A percentile compares a stretch with the other conserved stretches of the same genome.
These are phyloP conservation scores for Crithidia bombi DNA, from an alignment of 208 protist genomes.

Conservation along the genomic window DNA sequence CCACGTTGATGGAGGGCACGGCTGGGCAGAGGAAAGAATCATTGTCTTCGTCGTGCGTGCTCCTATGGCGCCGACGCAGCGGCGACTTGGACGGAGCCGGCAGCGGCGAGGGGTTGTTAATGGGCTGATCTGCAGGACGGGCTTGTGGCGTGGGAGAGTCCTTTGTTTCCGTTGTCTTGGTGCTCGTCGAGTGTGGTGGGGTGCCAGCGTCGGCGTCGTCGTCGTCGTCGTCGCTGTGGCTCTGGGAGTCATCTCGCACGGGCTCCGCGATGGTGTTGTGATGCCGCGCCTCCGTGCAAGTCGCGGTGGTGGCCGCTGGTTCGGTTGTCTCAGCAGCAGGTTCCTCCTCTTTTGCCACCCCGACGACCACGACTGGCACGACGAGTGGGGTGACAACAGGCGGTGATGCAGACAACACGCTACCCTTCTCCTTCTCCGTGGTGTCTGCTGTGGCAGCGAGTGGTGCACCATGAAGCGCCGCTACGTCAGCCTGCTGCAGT, in stretches of 20 bases:
- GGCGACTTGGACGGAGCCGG: neutral
- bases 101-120: neutral
- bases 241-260: neutral
- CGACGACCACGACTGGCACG: no score
- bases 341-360: neutral
- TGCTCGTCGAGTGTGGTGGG: neutral
- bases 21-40: conserved; percentile 6
- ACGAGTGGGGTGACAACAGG: no score
- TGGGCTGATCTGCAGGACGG: neutral
- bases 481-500: no score
- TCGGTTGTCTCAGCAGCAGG: neutral
- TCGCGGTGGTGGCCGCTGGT: neutral
- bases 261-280: conserved; percentile 7
- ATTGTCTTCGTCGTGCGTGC: neutral
- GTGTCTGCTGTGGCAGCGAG: no score
- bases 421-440: no score
- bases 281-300: neutral
- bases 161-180: neutral
- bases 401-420: no score
- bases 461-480: no score
- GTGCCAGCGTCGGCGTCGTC: neutral
- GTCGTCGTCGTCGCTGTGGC: neutral
- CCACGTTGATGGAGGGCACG: conserved; percentile 17
- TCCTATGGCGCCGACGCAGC: neutral
- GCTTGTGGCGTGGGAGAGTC: neutral